Evolutionary conservation across 2,329 filamentous ascomycete genomes (phyloP), one percentile per base, ranked within the genome.

Genomic region (Aureobasidium mangrovei): DNA sequence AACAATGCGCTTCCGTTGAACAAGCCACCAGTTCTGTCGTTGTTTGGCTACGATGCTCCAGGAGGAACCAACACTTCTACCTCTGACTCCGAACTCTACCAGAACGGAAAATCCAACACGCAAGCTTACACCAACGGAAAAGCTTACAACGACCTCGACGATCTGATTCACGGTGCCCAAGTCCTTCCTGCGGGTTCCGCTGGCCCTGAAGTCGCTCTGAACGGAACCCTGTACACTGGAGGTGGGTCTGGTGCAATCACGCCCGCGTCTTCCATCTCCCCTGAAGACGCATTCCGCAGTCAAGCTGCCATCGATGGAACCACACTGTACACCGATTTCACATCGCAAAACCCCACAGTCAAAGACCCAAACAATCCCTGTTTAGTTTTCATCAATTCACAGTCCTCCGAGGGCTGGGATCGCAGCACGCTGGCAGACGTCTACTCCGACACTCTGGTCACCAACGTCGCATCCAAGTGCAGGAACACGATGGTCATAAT

Each of bases 1-100:
- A 77, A 78, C 39, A 71, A 70, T 10, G 69, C 78, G 0, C 71
- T 84, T 1, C 81, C 82, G 0, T 66, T 85, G 0, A 70, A 72
- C 5, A 66, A 61, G 8, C 73, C 72, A 7, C 76, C 72, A 58
- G 60, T 65, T 44, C 57, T 72, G 7, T 67, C 63, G 43, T 62
- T 72, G 59, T 52, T 64, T 36, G 65, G 64, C 39, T 66, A 60
- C 49, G 63, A 66, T 53, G 63, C 63, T 18, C 54, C 57, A 9
- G 58, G 56, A 6, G 10, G 51, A 49, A 44, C 35, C 10, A 58
- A 52, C n/a, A 48, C 33, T 28, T 44, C 43, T 38, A 31, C 32
- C 24, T 7, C 42, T 32, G 12, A n/a, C 7, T 26, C 28, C 24
- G 18, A 29, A 3, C 36, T 49, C n/a, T 26, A 49, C 7, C 36